phyloP scores from a whole-genome alignment of 805 yeast genomes.

The Wickerhamiella occidentalis region DNA sequence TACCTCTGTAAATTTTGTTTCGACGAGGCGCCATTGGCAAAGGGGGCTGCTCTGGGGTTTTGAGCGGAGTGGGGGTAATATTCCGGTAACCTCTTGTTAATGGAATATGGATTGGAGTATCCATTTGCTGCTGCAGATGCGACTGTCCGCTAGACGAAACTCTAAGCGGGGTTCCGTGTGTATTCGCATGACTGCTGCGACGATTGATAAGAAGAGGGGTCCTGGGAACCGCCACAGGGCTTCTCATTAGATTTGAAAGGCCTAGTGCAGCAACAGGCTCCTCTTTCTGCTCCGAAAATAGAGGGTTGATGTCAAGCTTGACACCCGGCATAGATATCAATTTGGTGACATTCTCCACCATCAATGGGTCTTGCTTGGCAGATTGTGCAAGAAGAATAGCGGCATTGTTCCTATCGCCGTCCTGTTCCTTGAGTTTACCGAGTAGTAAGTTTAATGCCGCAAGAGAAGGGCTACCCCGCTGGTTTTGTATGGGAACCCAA shows the following conservation, averaged over 20 bases:
- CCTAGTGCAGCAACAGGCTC: conserved; percentile 15
- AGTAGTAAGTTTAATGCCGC: conserved; percentile 55
- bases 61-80: conserved; percentile 11
- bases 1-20: not conserved
- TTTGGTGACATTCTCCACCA: conserved; percentile 78
- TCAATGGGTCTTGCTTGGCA: conserved; percentile 59
- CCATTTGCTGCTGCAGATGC: conserved; percentile 1
- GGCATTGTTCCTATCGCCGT: conserved; percentile 53
- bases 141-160: not conserved
- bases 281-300: conserved; percentile 18
- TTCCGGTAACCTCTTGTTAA: conserved; percentile 2
- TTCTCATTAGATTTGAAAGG: not conserved
- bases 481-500: conserved; percentile 14
- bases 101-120: conserved; percentile 1
- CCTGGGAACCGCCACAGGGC: not conserved
- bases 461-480: conserved; percentile 43
- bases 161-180: conserved; percentile 2
- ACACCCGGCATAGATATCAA: conserved; percentile 57
- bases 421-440: conserved; percentile 52
- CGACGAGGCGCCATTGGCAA: conserved; percentile 5
- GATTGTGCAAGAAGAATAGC: conserved; percentile 57
- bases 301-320: conserved; percentile 42
- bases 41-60: conserved; percentile 5
- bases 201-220: conserved; percentile 9
- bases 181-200: not conserved